Conservation (phyloP, 2,329 filamentous ascomycete genomes). For the Colletotrichum musae region DNA sequence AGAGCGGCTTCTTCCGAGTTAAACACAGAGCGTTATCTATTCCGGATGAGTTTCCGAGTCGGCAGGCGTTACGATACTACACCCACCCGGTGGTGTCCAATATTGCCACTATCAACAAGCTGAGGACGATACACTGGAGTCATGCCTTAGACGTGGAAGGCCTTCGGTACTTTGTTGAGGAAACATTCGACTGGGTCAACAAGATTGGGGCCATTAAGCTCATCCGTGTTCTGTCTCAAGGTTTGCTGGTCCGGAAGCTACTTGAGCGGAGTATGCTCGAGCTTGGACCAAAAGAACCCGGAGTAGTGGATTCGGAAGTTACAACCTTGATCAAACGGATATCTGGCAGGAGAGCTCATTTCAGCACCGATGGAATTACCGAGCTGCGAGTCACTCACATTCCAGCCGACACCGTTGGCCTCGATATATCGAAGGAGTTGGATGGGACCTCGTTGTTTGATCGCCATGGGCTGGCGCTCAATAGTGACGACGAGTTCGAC, state of each 20-base stretch:
- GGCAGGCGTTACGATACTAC: slow-evolving; percentile 87
- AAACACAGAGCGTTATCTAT: slow-evolving; percentile 82
- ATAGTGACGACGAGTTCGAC: slow-evolving; percentile 76
- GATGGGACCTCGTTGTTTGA: slow-evolving; percentile 69
- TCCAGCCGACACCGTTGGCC: slow-evolving; percentile 81
- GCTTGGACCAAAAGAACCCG: slow-evolving; percentile 43
- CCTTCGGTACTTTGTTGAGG: slow-evolving; percentile 80
- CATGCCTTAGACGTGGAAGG: slow-evolving; percentile 74
- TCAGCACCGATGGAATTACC: slow-evolving; percentile 79
- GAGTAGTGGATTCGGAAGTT: slow-evolving; percentile 59
- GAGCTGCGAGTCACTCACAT: slow-evolving; percentile 86
- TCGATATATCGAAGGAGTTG: slow-evolving; percentile 82
- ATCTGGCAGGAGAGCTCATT: slow-evolving; percentile 77
- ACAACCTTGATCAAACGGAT: slow-evolving; percentile 74
- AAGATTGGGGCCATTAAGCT: slow-evolving; percentile 87
- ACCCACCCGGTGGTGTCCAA: slow-evolving; percentile 87
- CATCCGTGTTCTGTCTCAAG: slow-evolving; percentile 83
- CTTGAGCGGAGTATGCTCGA: slow-evolving; percentile 53
- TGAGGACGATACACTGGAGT: slow-evolving; percentile 74
- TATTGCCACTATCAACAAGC: slow-evolving; percentile 65
- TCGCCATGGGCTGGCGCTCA: slow-evolving; percentile 70
- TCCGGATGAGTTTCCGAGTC: slow-evolving; percentile 85
- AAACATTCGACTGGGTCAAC: slow-evolving; percentile 90
- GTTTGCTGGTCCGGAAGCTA: slow-evolving; percentile 77
- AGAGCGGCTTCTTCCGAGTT: slow-evolving; percentile 83